phyloP scores from a whole-genome alignment of 371 early-diverging fungal genomes.

The Actinomortierella wolfii region DNA sequence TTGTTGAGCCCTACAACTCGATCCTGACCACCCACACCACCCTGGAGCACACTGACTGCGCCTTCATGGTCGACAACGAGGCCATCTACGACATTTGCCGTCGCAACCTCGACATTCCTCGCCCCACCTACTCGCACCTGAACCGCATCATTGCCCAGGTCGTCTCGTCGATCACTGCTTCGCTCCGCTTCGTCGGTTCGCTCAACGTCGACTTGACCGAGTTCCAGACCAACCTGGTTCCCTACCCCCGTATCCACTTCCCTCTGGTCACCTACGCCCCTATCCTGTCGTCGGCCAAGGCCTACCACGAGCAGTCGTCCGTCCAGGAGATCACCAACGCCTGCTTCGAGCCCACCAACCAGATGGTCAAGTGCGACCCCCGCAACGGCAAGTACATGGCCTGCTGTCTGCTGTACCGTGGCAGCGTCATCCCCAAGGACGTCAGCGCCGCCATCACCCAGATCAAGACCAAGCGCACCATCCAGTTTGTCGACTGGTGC shows the following conservation, averaged over 20 bases:
- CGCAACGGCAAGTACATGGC: conserved; percentile 97
- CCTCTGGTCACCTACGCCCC: conserved; percentile 96
- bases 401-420: conserved; percentile 94
- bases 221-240: conserved; percentile 98
- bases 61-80: conserved; percentile 99
- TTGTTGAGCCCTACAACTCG: conserved; percentile 98
- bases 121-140: conserved; percentile 97
- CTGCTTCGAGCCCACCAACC: conserved; percentile 95
- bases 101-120: conserved; percentile 97
- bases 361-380: conserved; percentile 98
- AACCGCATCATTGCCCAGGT: conserved; percentile 99
- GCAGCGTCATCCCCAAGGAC: conserved; percentile 88
- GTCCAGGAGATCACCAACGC: conserved; percentile 92
- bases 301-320: conserved; percentile 90
- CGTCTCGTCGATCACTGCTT: conserved; percentile 99
- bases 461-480: conserved; percentile 91
- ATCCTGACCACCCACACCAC: conserved; percentile 98
- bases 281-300: conserved; percentile 89
- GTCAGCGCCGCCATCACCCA: conserved; percentile 87
- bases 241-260: conserved; percentile 97
- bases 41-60: conserved; percentile 98
- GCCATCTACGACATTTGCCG: conserved; percentile 99
- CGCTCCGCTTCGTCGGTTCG: conserved; percentile 97
- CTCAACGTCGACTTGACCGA: conserved; percentile 97
- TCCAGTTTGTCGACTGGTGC: conserved; percentile 98